phyloP scores from a whole-genome alignment of 2,329 filamentous ascomycete genomes.

The Coniochaeta sp. region DNA sequence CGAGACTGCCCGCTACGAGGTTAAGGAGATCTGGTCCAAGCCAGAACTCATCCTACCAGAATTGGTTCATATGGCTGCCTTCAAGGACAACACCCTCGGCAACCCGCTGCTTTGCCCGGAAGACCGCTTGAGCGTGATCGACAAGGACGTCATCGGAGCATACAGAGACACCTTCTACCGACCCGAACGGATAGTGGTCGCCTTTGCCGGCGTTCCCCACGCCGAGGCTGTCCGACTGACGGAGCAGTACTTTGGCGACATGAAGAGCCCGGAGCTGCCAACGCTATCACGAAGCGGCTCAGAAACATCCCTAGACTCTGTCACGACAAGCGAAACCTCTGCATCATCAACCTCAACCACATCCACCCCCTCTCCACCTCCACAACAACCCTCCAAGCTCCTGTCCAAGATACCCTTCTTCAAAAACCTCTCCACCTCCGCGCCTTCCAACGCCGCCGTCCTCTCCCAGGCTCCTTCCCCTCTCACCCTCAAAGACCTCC shows the following conservation, averaged over 20 bases:
- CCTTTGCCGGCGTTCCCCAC: constrained; percentile 89
- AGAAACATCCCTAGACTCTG: constrained; percentile 43
- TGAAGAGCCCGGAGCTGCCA: constrained; percentile 50
- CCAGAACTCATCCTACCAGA: constrained; percentile 94
- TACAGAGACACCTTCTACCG: constrained; percentile 81
- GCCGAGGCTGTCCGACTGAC: constrained; percentile 69
- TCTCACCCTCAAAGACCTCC: constrained; percentile 46
- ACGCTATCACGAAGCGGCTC: constrained; percentile 47
- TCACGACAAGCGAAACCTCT: constrained; percentile 7
- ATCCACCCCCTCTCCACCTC: constrained; percentile 27
- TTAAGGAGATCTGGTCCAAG: constrained; percentile 95
- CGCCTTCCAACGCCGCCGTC: constrained; percentile 83
- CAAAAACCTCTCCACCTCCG: constrained; percentile 67
- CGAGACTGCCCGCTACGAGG: constrained; percentile 88
- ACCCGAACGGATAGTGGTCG: constrained; percentile 87
- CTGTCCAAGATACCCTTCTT: constrained; percentile 73
- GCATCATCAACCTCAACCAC: constrained; percentile 25
- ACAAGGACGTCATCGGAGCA: constrained; percentile 62
- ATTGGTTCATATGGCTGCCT: constrained; percentile 90
- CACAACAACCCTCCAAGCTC: constrained; percentile 51
- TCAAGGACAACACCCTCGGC: constrained; percentile 90
- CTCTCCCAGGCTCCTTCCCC: constrained; percentile 37
- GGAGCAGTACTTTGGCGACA: constrained; percentile 85
- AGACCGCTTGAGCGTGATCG: constrained; percentile 70
- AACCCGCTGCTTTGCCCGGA: constrained; percentile 88